phyloP scores from a whole-genome alignment of 177 flowering plant species.

The Vitis hybrid region DNA sequence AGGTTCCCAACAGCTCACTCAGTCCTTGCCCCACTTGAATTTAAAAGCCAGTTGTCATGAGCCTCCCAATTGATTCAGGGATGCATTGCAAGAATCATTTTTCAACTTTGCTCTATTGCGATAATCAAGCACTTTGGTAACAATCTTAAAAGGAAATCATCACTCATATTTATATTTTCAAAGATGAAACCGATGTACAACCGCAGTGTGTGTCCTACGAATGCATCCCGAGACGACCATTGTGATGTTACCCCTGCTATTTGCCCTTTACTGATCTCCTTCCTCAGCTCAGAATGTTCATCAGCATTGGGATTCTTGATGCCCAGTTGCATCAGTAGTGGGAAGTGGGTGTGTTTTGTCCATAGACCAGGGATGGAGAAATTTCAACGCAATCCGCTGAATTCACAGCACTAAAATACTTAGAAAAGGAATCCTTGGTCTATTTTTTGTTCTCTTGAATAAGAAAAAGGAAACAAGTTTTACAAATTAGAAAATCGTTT shows the following conservation, averaged over 20 bases:
- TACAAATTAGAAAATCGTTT: neutral
- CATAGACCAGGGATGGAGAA: neutral
- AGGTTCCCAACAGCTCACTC: too few relatives aligned
- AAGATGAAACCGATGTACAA: neutral
- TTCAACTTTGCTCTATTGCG: neutral
- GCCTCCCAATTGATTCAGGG: too few relatives aligned
- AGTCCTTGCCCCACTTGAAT: too few relatives aligned
- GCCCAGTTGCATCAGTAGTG: neutral
- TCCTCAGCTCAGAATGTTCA: too few relatives aligned
- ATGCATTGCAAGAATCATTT: neutral
- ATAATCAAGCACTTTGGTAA: too few relatives aligned
- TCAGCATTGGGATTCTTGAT: too few relatives aligned
- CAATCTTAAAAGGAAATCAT: too few relatives aligned
- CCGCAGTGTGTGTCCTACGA: too few relatives aligned
- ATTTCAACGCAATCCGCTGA: neutral
- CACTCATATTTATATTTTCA: neutral
- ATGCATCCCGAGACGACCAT: too few relatives aligned
- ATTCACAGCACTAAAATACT: neutral
- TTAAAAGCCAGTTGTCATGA: too few relatives aligned
- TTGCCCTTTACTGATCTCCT: too few relatives aligned
- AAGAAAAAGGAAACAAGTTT: neutral
- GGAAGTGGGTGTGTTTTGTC: neutral
- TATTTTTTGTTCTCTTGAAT: neutral
- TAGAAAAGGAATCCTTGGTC: neutral
- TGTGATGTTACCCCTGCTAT: neutral